phyloP scores from a whole-genome alignment of 2,329 filamentous ascomycete species.

The Pseudogymnoascus sp. region DNA sequence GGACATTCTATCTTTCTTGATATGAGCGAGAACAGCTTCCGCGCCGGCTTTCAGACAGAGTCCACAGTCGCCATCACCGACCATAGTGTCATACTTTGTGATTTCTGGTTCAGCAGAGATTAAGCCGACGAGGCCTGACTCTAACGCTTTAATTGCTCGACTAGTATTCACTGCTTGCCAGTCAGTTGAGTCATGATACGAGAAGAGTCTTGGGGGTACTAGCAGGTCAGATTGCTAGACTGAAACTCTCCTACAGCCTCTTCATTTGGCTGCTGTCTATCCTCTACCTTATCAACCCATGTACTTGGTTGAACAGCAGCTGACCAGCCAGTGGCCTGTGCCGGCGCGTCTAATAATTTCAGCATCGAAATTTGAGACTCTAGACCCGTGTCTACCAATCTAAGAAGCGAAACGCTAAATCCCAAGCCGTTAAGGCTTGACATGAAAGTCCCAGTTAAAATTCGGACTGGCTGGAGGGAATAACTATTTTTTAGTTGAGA shows the following conservation, averaged over 20 bases:
- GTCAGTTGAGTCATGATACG: too few relatives aligned
- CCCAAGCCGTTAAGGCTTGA: constrained; percentile 47
- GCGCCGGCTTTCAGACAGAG: constrained; percentile 40
- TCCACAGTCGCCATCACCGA: constrained; percentile 32
- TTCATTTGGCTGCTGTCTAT: too few relatives aligned
- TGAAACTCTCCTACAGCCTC: too few relatives aligned
- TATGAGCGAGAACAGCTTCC: constrained; percentile 41
- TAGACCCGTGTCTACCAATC: constrained; percentile 31
- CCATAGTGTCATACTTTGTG: constrained; percentile 31
- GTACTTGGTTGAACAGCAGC: constrained; percentile 16
- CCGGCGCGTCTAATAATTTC: constrained; percentile 15
- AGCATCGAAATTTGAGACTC: constrained; percentile 10
- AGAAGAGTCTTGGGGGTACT: too few relatives aligned
- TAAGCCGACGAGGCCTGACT: constrained; percentile 16
- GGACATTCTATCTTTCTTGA: too few relatives aligned
- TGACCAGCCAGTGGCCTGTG: constrained; percentile 39
- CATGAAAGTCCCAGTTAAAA: constrained; percentile 42
- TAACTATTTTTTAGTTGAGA: constrained; percentile 26
- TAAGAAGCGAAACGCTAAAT: constrained; percentile 48
- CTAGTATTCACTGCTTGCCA: too few relatives aligned
- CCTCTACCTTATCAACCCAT: too few relatives aligned
- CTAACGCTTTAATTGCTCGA: too few relatives aligned
- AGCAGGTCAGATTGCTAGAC: too few relatives aligned
- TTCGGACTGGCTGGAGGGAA: constrained; percentile 31
- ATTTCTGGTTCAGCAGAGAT: constrained; percentile 29